Evolutionary conservation across 192 early-diverging fungal genomes (phyloP).

Genomic region (Coemansia asiatica): DNA sequence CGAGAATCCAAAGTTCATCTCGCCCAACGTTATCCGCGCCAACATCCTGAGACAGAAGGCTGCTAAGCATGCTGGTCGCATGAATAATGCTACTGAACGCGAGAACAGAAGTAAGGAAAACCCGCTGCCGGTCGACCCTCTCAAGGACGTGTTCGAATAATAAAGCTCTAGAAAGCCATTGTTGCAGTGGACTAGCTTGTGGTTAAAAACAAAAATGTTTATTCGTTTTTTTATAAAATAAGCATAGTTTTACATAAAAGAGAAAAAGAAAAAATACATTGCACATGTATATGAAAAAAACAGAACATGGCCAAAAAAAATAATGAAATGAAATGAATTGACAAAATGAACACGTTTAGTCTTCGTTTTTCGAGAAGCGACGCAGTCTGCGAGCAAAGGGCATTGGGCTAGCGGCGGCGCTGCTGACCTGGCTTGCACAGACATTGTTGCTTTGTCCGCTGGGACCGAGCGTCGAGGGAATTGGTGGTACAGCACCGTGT

Average conservation of each 20-base stretch:
- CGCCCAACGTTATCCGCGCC: conserved; percentile 60
- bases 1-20: conserved; percentile 85
- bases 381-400: conserved; percentile 36
- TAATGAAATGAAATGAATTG: too few species aligned
- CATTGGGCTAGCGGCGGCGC: conserved; percentile 21
- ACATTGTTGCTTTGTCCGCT: conserved; percentile 5
- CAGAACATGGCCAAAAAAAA: background rate
- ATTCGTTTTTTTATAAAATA: background rate
- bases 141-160: conserved; percentile 50
- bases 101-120: conserved; percentile 31
- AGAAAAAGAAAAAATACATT: background rate
- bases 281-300: background rate
- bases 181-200: too few species aligned
- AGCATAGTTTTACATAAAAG: conserved; percentile 9
- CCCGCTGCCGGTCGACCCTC: conserved; percentile 48
- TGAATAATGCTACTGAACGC: conserved; percentile 23
- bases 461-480: conserved; percentile 22
- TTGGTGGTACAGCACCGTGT: conserved; percentile 24
- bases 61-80: conserved; percentile 37
- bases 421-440: conserved; percentile 4
- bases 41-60: conserved; percentile 30
- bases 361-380: conserved; percentile 28
- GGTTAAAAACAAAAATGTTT: background rate
- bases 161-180: too few species aligned
- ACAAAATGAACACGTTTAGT: conserved; percentile 9